phyloP scores from a whole-genome alignment of 1,139 yeast species.

The Wickerhamomyces sp. region DNA sequence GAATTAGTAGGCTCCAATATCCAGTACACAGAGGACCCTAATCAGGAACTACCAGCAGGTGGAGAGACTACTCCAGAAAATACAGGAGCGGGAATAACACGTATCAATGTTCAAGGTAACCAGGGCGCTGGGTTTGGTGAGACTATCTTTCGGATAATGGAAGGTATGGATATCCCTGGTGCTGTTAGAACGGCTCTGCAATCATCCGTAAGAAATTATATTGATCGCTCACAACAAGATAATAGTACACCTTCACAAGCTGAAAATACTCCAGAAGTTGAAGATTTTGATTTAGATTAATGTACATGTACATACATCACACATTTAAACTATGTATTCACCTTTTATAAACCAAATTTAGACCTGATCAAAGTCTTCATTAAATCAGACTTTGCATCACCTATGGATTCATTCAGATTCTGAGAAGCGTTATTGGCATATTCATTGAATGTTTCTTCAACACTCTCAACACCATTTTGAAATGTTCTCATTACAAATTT shows the following conservation, averaged over 20 bases:
- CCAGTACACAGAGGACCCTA: neutral
- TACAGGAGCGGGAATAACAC: no score
- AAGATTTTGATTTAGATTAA: constrained; percentile 3
- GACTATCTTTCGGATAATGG: no score
- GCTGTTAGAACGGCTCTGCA: neutral
- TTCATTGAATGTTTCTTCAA: constrained; percentile 54
- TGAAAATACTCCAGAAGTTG: neutral
- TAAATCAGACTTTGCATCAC: constrained; percentile 45
- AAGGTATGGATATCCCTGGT: neutral
- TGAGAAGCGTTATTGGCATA: constrained; percentile 56
- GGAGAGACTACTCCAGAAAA: no score
- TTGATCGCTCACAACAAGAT: no score
- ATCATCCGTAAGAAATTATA: no score
- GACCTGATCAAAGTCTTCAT: constrained; percentile 49
- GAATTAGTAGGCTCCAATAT: neutral
- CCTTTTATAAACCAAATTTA: constrained; percentile 52
- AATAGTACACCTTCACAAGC: no score
- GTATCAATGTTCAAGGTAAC: no score
- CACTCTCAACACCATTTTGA: constrained; percentile 48
- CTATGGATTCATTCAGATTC: constrained; percentile 47
- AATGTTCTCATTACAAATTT: constrained; percentile 41
- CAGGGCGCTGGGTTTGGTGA: no score
- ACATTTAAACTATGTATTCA: constrained; percentile 22
- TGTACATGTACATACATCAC: neutral
- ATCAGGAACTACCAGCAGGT: neutral